phyloP scores from a whole-genome alignment of 2,329 filamentous ascomycete genomes.

The Colletotrichum zoysiae region DNA sequence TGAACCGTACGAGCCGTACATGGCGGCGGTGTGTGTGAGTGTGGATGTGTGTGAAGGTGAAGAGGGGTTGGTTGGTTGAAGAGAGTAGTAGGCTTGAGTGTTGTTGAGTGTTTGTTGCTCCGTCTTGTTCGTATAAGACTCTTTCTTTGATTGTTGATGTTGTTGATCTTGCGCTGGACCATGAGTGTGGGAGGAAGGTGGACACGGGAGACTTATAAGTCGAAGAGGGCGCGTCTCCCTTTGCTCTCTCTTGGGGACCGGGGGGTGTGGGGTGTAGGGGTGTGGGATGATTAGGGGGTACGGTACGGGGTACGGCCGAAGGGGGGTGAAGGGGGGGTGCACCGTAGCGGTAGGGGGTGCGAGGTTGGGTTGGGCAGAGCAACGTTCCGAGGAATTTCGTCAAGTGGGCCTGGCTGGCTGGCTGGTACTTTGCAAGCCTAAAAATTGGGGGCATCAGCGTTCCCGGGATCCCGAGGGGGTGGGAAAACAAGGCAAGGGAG shows the following conservation, averaged over 20 bases:
- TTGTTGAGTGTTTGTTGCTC: slow-evolving; percentile 38
- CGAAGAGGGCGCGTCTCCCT: slow-evolving; percentile 36
- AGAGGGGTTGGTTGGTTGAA: too few relatives aligned
- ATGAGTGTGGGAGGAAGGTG: slow-evolving; percentile 31
- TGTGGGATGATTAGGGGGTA: too few relatives aligned
- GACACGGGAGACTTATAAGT: slow-evolving; percentile 42
- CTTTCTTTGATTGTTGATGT: slow-evolving; percentile 17
- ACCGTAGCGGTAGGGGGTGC: slow-evolving; percentile 13
- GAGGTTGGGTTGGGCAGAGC: slow-evolving; percentile 34
- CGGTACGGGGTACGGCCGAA: slow-evolving; percentile 1
- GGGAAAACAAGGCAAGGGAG: slow-evolving; percentile 42
- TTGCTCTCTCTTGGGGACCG: slow-evolving; percentile 2
- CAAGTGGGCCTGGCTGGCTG: slow-evolving; percentile 11
- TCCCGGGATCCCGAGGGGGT: slow-evolving; percentile 39
- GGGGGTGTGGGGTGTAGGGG: slow-evolving; percentile 23
- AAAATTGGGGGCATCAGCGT: slow-evolving; percentile 37
- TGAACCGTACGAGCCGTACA: slow-evolving; percentile 65
- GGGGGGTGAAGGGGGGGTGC: neutral
- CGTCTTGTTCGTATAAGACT: slow-evolving; percentile 20
- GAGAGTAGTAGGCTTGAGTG: slow-evolving; percentile 9
- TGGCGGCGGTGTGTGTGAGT: slow-evolving; percentile 51
- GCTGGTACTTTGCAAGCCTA: slow-evolving; percentile 29
- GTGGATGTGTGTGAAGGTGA: slow-evolving; percentile 33
- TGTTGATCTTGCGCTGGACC: slow-evolving; percentile 31
- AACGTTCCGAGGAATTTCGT: slow-evolving; percentile 41